phyloP scores from a whole-genome alignment of 768 basidiomycete genomes.

The Hericium alpestre region DNA sequence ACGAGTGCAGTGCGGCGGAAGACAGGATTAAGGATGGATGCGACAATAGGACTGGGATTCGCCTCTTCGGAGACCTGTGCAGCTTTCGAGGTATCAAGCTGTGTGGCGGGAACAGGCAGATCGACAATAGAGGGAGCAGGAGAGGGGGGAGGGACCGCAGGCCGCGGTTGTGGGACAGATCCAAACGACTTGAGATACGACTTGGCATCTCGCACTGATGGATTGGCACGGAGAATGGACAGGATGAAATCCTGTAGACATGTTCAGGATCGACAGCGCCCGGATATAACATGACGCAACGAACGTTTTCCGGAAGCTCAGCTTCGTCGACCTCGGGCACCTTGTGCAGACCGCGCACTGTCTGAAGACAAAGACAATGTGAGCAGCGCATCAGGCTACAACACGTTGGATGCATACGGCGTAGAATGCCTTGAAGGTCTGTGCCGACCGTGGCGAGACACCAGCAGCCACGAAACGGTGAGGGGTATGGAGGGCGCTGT shows the following conservation, averaged over 20 bases:
- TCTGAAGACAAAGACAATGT: background rate
- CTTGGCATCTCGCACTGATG: constrained; percentile 82
- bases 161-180: constrained; percentile 34
- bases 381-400: background rate
- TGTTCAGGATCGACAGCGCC: constrained; percentile 7
- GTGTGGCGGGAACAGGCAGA: constrained; percentile 18
- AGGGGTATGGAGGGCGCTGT: constrained; percentile 20
- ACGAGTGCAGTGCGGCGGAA: constrained; percentile 84
- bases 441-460: constrained; percentile 15
- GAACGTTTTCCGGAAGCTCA: constrained; percentile 4
- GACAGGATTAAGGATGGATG: constrained; percentile 78
- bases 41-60: constrained; percentile 43
- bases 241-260: constrained; percentile 80
- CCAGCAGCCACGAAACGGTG: constrained; percentile 17
- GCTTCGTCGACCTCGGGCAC: constrained; percentile 2
- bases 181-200: constrained; percentile 91
- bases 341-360: constrained; percentile 7
- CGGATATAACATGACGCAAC: background rate
- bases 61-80: constrained; percentile 19
- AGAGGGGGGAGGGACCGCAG: background rate
- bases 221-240: constrained; percentile 86
- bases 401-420: constrained; percentile 32
- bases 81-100: constrained; percentile 21
- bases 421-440: constrained; percentile 41
- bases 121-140: constrained; percentile 19